Evolutionary conservation across 257 asterid species (phyloP), one percentile per base, ranked within the genome.

Genomic region (Petunia secreta): DNA sequence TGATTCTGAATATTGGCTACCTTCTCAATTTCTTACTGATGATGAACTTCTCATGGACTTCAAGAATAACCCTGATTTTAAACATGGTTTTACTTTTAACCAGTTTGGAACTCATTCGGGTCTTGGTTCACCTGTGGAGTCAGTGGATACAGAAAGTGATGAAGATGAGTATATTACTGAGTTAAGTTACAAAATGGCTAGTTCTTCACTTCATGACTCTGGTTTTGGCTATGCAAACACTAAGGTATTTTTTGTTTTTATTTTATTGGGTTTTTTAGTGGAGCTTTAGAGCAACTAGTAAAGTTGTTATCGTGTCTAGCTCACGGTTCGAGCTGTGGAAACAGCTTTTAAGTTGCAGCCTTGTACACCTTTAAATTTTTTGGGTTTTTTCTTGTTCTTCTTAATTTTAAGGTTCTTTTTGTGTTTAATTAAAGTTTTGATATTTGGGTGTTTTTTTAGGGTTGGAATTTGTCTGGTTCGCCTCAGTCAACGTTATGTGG

Each of bases 401-500:
- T 9, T 11, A 0, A 46, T 39, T 15, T 3, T 54, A 4, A 4
- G 37, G 46, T 1, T 55, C 59, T 16, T 58, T 25, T 69, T 69
- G 4, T 69, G 77, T 4, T 4, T 69, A 58, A 9, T 69, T 37
- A 43, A 67, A 9, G 1, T 66, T 66, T 69, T 4, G 4, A 2
- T 7, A 5, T 6, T 15, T n/a, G 34, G 4, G 16, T 16, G 25
- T 5, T 60, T 6, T 52, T 16, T 0, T 59, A 90, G 98, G 92
- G 83, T 0, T 78, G 80, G 86, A 82, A 83, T 75, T 79, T 89
- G 1, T 89, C 91, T 4, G 88, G 94, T 16, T 94, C 98, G 15
- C 98, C 96, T 1, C 94, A 91, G 58, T 94, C 98, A 2, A 89
- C 98, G 11, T 89, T 93, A 1, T 87, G 87, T 9, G 84, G 79